phyloP scores from a whole-genome alignment of 1,139 yeast species.

The Hyphopichia wangnamkhiaoensis region DNA sequence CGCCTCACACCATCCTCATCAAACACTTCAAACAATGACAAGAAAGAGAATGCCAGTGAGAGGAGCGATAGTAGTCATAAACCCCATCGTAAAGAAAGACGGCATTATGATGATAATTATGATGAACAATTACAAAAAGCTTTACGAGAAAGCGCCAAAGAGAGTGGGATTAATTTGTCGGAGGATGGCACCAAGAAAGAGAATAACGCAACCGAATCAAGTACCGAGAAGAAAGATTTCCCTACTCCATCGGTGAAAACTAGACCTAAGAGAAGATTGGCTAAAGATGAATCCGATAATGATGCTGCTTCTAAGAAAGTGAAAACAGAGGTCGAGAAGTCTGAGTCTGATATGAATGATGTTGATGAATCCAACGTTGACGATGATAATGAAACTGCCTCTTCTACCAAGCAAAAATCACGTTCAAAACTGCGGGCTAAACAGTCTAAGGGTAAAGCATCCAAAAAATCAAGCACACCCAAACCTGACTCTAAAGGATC shows the following conservation, averaged over 20 bases:
- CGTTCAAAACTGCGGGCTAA: slow-evolving; percentile 9
- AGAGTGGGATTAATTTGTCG: slow-evolving; percentile 21
- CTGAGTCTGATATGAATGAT: slow-evolving; percentile 10
- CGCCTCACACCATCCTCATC: slow-evolving; percentile 14
- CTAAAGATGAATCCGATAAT: slow-evolving; percentile 12
- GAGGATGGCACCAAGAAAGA: slow-evolving; percentile 7
- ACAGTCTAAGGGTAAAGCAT: slow-evolving; percentile 11
- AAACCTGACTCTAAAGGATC: slow-evolving; percentile 14
- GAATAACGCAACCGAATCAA: slow-evolving; percentile 13
- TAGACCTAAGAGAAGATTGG: slow-evolving; percentile 15
- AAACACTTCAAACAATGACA: slow-evolving; percentile 9
- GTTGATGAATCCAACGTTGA: slow-evolving; percentile 17
- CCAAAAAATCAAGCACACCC: slow-evolving; percentile 12
- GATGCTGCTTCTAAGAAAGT: slow-evolving; percentile 9
- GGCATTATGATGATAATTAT: slow-evolving; percentile 50
- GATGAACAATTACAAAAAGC: slow-evolving; percentile 72
- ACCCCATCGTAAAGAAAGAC: slow-evolving; percentile 16
- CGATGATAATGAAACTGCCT: slow-evolving; percentile 16
- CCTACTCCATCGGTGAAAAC: slow-evolving; percentile 4
- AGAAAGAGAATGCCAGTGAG: slow-evolving; percentile 4
- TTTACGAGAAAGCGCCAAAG: slow-evolving; percentile 67
- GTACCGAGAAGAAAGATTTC: slow-evolving; percentile 9
- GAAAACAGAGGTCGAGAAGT: slow-evolving; percentile 15
- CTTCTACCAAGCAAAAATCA: slow-evolving; percentile 5
- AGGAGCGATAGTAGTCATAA: not conserved